phyloP scores from a whole-genome alignment of 2,329 filamentous ascomycete genomes.

The Achaetomium macrosporum region DNA sequence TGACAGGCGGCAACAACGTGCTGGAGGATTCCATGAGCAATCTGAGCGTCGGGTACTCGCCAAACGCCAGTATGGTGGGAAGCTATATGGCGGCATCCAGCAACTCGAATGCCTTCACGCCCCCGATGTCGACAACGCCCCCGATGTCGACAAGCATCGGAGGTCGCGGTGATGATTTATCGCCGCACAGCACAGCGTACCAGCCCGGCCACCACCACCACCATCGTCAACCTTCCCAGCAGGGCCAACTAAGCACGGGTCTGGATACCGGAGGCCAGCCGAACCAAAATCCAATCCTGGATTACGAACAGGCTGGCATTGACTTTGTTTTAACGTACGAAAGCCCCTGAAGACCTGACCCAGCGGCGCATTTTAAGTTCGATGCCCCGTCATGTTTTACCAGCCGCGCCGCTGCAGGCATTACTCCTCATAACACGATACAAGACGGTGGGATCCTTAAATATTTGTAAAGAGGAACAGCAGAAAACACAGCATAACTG shows the following conservation, averaged over 20 bases:
- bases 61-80: slow-evolving; percentile 54
- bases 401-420: slow-evolving; percentile 31
- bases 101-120: slow-evolving; percentile 40
- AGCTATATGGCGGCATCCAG: slow-evolving; percentile 48
- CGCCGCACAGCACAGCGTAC: slow-evolving; percentile 25
- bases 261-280: slow-evolving; percentile 26
- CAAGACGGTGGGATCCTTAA: no score
- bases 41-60: slow-evolving; percentile 43
- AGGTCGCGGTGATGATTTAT: slow-evolving; percentile 19
- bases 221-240: slow-evolving; percentile 14
- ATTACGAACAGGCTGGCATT: slow-evolving; percentile 79
- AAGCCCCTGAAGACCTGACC: background rate
- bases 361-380: background rate
- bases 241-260: slow-evolving; percentile 16
- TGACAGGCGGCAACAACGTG: slow-evolving; percentile 23
- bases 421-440: background rate
- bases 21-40: slow-evolving; percentile 42
- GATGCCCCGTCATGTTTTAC: slow-evolving; percentile 31
- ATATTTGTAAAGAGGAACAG: background rate
- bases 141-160: slow-evolving; percentile 24
- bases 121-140: slow-evolving; percentile 33
- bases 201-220: slow-evolving; percentile 29
- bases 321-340: slow-evolving; percentile 88
- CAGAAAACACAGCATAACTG: background rate
- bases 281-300: slow-evolving; percentile 42